phyloP scores from a whole-genome alignment of 2,329 filamentous ascomycete species.

The Microcyclospora tardicrescens region DNA sequence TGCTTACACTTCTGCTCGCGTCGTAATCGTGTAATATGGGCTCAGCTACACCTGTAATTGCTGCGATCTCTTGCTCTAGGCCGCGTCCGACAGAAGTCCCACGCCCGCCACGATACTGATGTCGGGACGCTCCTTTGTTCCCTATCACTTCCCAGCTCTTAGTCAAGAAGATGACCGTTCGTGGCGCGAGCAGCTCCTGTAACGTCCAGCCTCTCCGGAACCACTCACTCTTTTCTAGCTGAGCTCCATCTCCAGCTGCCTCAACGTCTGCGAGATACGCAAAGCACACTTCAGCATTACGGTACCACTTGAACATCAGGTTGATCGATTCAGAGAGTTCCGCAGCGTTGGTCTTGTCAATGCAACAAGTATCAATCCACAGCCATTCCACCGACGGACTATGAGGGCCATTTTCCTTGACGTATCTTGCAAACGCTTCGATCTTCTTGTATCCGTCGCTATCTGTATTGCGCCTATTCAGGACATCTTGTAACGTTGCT shows the following conservation, averaged over 20 bases:
- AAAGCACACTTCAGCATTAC: slow-evolving; percentile 8
- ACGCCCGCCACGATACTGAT: not conserved
- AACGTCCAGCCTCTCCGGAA: slow-evolving; percentile 12
- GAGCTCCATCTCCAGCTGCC: not conserved
- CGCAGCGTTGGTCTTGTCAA: slow-evolving; percentile 5
- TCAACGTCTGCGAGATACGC: slow-evolving; percentile 10
- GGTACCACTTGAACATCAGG: slow-evolving; percentile 11
- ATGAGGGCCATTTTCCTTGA: slow-evolving; percentile 1
- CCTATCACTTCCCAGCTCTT: slow-evolving; percentile 10
- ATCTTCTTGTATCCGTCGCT: slow-evolving; percentile 5
- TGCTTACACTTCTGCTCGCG: slow-evolving; percentile 2
- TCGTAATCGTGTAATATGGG: slow-evolving; percentile 3
- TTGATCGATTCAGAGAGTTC: slow-evolving; percentile 5
- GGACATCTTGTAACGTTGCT: slow-evolving; percentile 3
- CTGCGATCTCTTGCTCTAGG: slow-evolving; percentile 3
- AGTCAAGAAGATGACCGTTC: slow-evolving; percentile 5
- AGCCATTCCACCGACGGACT: slow-evolving; percentile 2
- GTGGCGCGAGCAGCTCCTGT: slow-evolving; percentile 11
- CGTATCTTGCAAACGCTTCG: slow-evolving; percentile 2
- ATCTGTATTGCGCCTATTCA: not conserved
- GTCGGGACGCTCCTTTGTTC: slow-evolving; percentile 7
- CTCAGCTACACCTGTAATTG: slow-evolving; percentile 4
- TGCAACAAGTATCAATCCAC: slow-evolving; percentile 3
- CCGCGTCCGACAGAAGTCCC: not conserved
- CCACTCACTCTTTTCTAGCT: slow-evolving; percentile 6